Evolutionary conservation across 176 grass and related monocot species (phyloP).

Genomic region (Stipa capillata): DNA sequence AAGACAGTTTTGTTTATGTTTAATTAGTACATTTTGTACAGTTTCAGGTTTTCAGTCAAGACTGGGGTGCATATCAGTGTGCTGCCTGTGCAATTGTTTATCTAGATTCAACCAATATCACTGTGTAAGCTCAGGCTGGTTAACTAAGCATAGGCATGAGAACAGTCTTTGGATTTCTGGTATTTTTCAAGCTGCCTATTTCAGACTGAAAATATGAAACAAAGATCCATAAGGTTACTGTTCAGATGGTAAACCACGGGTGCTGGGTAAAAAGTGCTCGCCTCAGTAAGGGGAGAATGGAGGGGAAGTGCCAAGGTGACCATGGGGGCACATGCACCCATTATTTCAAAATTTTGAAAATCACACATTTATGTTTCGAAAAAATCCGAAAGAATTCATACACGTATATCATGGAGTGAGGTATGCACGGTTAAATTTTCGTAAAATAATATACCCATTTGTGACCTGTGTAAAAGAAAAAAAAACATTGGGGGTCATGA

Average conservation of each 20-base stretch:
- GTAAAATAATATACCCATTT: no score
- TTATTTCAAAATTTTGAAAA: no score
- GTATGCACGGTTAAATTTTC: no score
- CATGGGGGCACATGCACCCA: no score
- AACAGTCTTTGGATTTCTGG: background rate
- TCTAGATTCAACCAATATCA: constrained; percentile 3
- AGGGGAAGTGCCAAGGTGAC: no score
- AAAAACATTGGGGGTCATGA: no score
- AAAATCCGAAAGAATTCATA: no score
- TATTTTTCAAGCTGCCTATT: background rate
- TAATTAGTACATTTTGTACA: background rate
- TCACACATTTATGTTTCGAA: no score
- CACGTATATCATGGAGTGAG: no score
- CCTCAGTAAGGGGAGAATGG: background rate
- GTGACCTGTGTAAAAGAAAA: no score
- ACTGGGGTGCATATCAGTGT: background rate
- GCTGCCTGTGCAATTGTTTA: background rate
- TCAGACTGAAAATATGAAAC: background rate
- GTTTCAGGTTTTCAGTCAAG: background rate
- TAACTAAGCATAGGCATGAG: background rate
- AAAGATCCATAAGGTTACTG: background rate
- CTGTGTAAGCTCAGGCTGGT: background rate
- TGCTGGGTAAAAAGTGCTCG: background rate
- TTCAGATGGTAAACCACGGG: background rate
- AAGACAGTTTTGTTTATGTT: background rate